phyloP scores from a whole-genome alignment of 805 yeast genomes.

The Kodamaea laetipori region DNA sequence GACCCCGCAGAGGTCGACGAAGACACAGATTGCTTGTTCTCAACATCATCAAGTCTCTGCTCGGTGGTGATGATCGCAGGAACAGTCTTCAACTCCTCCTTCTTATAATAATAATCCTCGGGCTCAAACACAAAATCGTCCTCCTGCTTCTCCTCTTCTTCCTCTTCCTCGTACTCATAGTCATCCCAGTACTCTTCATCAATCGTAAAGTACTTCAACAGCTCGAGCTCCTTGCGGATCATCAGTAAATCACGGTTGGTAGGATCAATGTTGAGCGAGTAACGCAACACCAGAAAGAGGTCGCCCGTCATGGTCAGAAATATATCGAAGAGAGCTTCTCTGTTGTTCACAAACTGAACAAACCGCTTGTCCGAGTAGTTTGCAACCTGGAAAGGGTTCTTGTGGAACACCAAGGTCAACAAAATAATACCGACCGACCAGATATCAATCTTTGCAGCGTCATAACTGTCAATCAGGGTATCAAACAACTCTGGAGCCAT shows the following conservation, averaged over 20 bases:
- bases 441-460: slow-evolving; percentile 79
- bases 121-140: slow-evolving; percentile 3
- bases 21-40: not conserved
- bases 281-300: slow-evolving; percentile 79
- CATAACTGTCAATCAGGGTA: slow-evolving; percentile 56
- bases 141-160: slow-evolving; percentile 20
- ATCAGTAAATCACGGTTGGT: slow-evolving; percentile 67
- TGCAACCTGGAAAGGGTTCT: slow-evolving; percentile 84
- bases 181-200: slow-evolving; percentile 61
- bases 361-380: slow-evolving; percentile 79
- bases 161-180: slow-evolving; percentile 29
- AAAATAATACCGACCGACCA: slow-evolving; percentile 90
- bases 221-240: slow-evolving; percentile 61
- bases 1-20: slow-evolving; percentile 14
- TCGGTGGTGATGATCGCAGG: not conserved
- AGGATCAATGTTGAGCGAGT: slow-evolving; percentile 82
- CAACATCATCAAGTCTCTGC: not conserved
- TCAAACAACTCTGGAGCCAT: slow-evolving; percentile 95
- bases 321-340: slow-evolving; percentile 89
- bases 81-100: not conserved
- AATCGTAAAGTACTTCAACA: slow-evolving; percentile 70
- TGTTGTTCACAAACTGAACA: slow-evolving; percentile 78
- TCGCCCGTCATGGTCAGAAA: slow-evolving; percentile 88
- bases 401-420: slow-evolving; percentile 81
- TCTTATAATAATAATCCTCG: slow-evolving; percentile 7